Evolutionary conservation across 495 filamentous ascomycete species (phyloP).

Genomic region (Neurospora sp.): DNA sequence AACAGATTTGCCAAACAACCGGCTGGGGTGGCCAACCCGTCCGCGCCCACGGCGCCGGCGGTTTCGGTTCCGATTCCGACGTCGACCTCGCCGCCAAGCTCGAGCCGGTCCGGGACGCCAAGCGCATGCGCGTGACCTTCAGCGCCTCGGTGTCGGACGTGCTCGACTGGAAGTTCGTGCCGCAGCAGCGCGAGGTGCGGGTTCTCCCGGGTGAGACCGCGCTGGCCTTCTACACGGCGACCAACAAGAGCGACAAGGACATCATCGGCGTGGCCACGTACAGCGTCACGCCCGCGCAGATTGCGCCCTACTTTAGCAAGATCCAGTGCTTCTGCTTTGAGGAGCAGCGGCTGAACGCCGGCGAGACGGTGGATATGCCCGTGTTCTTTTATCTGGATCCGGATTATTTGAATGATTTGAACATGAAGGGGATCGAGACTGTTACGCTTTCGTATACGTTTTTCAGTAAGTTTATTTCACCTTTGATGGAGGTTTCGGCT

Average conservation of each 20-base stretch:
- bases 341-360: conserved; percentile 81
- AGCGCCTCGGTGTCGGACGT: conserved; percentile 89
- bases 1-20: conserved; percentile 87
- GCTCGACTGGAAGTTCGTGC: conserved; percentile 93
- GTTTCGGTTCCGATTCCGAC: conserved; percentile 21
- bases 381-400: conserved; percentile 99
- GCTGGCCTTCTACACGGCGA: conserved; percentile 95
- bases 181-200: conserved; percentile 93
- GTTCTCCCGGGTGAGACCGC: conserved; percentile 95
- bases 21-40: conserved; percentile 93
- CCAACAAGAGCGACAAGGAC: conserved; percentile 76
- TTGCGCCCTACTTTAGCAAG: conserved; percentile 97
- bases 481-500: not conserved
- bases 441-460: conserved; percentile 97
- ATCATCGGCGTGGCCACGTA: conserved; percentile 99
- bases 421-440: conserved; percentile 87
- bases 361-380: conserved; percentile 98
- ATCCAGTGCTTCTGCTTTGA: conserved; percentile 99
- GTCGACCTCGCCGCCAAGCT: conserved; percentile 64
- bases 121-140: conserved; percentile 92
- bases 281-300: conserved; percentile 89
- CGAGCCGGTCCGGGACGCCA: conserved; percentile 65
- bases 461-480: conserved; percentile 63
- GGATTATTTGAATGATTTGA: conserved; percentile 81
- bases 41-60: conserved; percentile 53